Base-by-base conservation (phyloP, 495 filamentous ascomycete genomes). In the Aspergillus biplanus region DNA sequence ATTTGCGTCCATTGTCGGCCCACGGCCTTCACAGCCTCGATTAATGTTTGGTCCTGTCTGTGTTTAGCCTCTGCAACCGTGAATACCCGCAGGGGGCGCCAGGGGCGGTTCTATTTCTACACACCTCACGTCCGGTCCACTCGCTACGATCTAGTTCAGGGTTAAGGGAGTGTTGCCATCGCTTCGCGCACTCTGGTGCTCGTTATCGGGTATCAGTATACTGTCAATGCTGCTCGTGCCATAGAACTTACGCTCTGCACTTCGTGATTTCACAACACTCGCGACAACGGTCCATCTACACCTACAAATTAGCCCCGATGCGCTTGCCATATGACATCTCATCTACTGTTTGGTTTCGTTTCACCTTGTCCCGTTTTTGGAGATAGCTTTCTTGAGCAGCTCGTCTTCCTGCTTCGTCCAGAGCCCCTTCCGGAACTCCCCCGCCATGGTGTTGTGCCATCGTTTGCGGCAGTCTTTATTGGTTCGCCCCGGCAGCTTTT, bases 371-470 rank as follows among this genome's bases (percentile, higher is more conserved):
- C 53, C 53, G 18, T 56, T 11, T 33, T 56, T 56, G 9, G n/a
- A 6, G 27, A 69, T 64, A 21, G 71, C 72, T 27, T 66, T 54
- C 34, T 48, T 62, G n/a, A 73, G 55, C 33, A 53, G 42, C 47
- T 73, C 66, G 44, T 75, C 72, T 56, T 75, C 72, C 12, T 33
- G 35, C 18, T 58, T 44, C 11, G 62, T 55, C 72, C 72, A 75
- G 13, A 64, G 35, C 0, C 72, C 72, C 55, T 62, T 48, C 7
- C 50, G 49, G 37, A 66, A 53, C 5, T 53, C 61, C 15, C 50
- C 55, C 15, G 64, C 44, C 34, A 66, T 49, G 33, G 58, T 39
- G 42, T 66, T 62, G 35, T 59, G 50, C 67, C 67, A 70, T 53
- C 67, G 56, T 35, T 65, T 65, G 33, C 67, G 61, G 33, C 65